Conservation (phyloP, 495 filamentous ascomycete genomes). For the Aspergillus avenaceus region DNA sequence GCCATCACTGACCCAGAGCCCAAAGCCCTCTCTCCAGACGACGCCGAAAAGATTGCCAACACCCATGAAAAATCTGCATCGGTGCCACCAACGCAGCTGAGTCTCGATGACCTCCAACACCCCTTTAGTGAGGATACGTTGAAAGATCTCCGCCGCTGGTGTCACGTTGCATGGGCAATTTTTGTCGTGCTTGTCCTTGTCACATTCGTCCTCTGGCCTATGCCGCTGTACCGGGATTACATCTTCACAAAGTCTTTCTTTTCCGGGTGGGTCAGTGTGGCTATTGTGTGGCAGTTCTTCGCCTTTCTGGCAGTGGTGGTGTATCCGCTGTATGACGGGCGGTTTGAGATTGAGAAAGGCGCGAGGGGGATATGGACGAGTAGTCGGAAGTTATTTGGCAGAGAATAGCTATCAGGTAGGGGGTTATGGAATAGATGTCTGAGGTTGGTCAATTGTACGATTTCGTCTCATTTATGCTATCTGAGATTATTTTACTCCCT, state of each 20-base stretch:
- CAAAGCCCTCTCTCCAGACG: background rate
- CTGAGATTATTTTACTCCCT: too few relatives aligned
- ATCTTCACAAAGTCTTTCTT: constrained; percentile 46
- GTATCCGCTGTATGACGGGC: constrained; percentile 44
- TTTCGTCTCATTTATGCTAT: too few relatives aligned
- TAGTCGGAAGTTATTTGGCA: background rate
- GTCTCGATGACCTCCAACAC: constrained; percentile 27
- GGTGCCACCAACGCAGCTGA: constrained; percentile 1
- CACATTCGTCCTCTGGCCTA: constrained; percentile 39
- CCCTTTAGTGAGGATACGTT: constrained; percentile 32
- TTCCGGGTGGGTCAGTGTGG: constrained; percentile 38
- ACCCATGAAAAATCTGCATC: background rate
- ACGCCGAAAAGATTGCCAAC: too few relatives aligned
- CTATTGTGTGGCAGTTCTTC: constrained; percentile 44
- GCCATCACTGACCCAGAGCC: constrained; percentile 13
- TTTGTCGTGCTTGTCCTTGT: constrained; percentile 35
- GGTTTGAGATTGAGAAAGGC: constrained; percentile 14
- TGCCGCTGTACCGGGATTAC: constrained; percentile 42
- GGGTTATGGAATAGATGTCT: too few relatives aligned
- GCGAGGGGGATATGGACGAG: background rate
- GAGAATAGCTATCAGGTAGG: background rate
- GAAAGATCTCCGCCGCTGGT: constrained; percentile 29
- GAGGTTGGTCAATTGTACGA: too few relatives aligned
- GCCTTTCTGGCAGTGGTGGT: constrained; percentile 40
- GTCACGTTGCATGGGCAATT: constrained; percentile 34